These are phyloP conservation scores for Moesziomyces parantarcticus DNA, from an alignment of 1,284 basidiomycete genomes.

Conservation along the genomic window DNA sequence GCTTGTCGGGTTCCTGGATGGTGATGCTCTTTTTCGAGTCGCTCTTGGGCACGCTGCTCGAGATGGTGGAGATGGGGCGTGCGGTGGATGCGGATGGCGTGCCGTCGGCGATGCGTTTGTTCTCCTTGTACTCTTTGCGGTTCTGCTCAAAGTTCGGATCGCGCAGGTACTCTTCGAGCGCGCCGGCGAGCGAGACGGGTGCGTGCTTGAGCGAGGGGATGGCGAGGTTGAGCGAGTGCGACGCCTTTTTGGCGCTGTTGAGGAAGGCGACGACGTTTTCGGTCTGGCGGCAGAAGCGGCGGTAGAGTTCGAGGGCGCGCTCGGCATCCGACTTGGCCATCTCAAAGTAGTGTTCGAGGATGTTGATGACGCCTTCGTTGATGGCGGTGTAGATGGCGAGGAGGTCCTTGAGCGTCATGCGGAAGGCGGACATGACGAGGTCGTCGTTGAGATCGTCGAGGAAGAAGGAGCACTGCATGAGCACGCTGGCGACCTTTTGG, in stretches of 20 bases:
- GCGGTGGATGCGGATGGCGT: constrained; percentile 44
- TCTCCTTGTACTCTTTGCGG: constrained; percentile 87
- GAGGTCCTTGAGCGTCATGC: constrained; percentile 97
- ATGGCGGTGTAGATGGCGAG: constrained; percentile 94
- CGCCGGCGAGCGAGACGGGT: constrained; percentile 88
- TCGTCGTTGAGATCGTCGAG: constrained; percentile 92
- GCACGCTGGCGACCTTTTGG: constrained; percentile 85
- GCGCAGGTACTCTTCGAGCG: constrained; percentile 93
- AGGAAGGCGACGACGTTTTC: constrained; percentile 94
- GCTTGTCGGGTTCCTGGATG: constrained; percentile 54
- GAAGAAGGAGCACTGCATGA: constrained; percentile 94
- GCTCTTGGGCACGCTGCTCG: constrained; percentile 32
- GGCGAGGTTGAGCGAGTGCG: constrained; percentile 89
- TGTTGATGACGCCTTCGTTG: constrained; percentile 98
- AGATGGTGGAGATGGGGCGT: constrained; percentile 15
- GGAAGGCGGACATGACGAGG: constrained; percentile 85
- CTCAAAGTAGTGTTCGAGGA: constrained; percentile 94
- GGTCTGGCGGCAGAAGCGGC: constrained; percentile 92
- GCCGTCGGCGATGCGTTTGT: constrained; percentile 80
- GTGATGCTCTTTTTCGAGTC: constrained; percentile 51
- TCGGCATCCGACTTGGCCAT: constrained; percentile 93
- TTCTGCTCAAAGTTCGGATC: constrained; percentile 96
- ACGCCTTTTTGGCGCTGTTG: constrained; percentile 88
- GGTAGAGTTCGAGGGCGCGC: constrained; percentile 87
- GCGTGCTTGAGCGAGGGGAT: constrained; percentile 96